A percentile compares a stretch with the other conserved stretches of the same genome.
Evolutionary conservation across 2,329 filamentous ascomycete genomes (phyloP).

Genomic region (Verticillium dahliae): DNA sequence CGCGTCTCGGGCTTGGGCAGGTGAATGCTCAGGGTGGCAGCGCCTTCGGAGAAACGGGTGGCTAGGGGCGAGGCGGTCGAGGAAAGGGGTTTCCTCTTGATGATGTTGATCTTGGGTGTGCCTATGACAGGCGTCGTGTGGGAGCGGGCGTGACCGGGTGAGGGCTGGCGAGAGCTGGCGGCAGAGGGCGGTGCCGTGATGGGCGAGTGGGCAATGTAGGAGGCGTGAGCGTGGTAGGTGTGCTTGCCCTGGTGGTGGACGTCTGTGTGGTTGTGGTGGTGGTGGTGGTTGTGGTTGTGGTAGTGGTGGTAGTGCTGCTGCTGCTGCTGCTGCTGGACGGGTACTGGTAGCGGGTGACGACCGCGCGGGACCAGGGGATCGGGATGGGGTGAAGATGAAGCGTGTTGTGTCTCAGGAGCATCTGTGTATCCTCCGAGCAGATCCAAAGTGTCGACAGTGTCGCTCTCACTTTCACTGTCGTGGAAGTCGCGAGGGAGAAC

Average conservation of each 20-base stretch:
- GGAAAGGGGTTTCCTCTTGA: slow-evolving; percentile 57
- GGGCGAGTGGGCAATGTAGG: slow-evolving; percentile 8
- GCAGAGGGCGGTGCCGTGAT: slow-evolving; percentile 4
- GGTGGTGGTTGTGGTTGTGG: background rate
- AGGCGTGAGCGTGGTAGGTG: background rate
- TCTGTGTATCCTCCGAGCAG: slow-evolving; percentile 1
- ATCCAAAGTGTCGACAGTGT: slow-evolving; percentile 8
- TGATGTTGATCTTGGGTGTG: slow-evolving; percentile 18
- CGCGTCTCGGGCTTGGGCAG: slow-evolving; percentile 44
- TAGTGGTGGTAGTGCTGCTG: background rate
- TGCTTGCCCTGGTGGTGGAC: background rate
- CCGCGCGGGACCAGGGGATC: background rate
- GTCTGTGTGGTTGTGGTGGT: background rate
- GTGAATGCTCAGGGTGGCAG: slow-evolving; percentile 26
- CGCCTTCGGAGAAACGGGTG: slow-evolving; percentile 25
- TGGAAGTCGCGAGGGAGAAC: background rate
- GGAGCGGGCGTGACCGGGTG: slow-evolving; percentile 12
- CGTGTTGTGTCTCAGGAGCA: slow-evolving; percentile 11
- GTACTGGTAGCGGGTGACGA: background rate
- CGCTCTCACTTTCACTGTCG: slow-evolving; percentile 1
- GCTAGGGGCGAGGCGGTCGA: slow-evolving; percentile 45
- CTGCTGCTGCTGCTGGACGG: background rate
- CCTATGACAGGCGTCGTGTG: slow-evolving; percentile 9
- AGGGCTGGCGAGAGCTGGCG: slow-evolving; percentile 5
- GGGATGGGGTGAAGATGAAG: slow-evolving; percentile 8